These are phyloP conservation scores for Scheffersomyces insectosa DNA, from an alignment of 1,139 yeast species.

Conservation along the genomic window DNA sequence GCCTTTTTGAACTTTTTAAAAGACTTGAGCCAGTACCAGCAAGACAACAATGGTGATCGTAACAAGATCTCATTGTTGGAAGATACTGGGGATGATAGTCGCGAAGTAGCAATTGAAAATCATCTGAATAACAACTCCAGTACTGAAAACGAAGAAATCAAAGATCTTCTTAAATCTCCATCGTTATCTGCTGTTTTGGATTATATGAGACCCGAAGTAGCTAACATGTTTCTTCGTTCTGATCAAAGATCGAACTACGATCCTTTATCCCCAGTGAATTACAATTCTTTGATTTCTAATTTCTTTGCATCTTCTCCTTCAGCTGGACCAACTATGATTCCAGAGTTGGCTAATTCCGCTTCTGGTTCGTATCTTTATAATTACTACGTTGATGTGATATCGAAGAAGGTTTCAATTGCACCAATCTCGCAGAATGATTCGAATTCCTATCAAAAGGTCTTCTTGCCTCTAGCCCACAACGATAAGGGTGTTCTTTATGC, in stretches of 20 bases:
- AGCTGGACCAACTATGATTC: constrained; percentile 9
- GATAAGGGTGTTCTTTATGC: constrained; percentile 70
- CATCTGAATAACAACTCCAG: neutral
- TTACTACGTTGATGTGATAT: constrained; percentile 63
- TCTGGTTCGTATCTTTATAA: constrained; percentile 47
- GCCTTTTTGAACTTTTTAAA: constrained; percentile 20
- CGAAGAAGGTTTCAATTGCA: constrained; percentile 62
- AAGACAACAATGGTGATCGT: constrained; percentile 8
- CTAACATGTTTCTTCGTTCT: neutral
- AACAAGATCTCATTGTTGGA: constrained; percentile 2
- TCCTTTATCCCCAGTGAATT: neutral
- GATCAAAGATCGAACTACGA: neutral
- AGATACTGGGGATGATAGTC: neutral
- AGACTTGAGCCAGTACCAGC: constrained; percentile 17
- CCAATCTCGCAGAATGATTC: constrained; percentile 54
- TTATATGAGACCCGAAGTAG: constrained; percentile 4
- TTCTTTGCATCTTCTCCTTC: constrained; percentile 19
- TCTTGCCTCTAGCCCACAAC: constrained; percentile 72
- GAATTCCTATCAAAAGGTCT: constrained; percentile 71
- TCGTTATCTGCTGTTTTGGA: constrained; percentile 7
- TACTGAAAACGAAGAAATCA: neutral
- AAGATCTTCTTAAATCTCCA: constrained; percentile 1
- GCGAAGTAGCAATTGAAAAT: constrained; percentile 1
- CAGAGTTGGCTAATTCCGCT: constrained; percentile 9
- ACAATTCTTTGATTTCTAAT: constrained; percentile 3